Evolutionary conservation across 2,329 filamentous ascomycete species (phyloP).

Genomic region (Alternaria solani): DNA sequence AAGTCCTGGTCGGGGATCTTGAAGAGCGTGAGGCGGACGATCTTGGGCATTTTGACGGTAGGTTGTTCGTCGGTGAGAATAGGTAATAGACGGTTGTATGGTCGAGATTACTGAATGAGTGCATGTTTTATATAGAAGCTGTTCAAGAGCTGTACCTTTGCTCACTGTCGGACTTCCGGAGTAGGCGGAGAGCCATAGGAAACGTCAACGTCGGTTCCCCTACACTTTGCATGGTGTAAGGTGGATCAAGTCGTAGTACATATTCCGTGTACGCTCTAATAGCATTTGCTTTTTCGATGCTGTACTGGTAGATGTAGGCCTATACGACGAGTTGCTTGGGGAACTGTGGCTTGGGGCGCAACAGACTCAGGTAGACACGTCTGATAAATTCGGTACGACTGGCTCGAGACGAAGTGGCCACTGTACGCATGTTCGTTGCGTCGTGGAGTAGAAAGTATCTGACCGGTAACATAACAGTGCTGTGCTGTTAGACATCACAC

Average conservation of each 20-base stretch:
- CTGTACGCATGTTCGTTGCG: no score
- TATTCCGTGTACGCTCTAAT: not conserved
- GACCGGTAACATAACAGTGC: no score
- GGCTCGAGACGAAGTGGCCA: no score
- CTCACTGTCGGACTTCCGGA: conserved; percentile 17
- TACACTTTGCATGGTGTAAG: conserved; percentile 17
- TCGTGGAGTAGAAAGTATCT: no score
- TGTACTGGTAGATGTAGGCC: not conserved
- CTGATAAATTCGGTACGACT: no score
- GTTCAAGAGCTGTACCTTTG: not conserved
- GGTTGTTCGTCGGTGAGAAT: not conserved
- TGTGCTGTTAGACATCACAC: conserved; percentile 5
- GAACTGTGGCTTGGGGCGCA: not conserved
- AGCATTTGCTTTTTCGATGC: conserved; percentile 6
- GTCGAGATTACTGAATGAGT: not conserved
- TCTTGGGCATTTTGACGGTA: conserved; percentile 39
- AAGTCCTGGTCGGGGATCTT: conserved; percentile 43
- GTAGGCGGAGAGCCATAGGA: conserved; percentile 37
- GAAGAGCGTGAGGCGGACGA: conserved; percentile 50
- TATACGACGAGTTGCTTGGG: conserved; percentile 5
- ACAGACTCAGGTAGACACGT: no score
- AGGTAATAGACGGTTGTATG: not conserved
- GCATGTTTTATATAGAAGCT: not conserved
- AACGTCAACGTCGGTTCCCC: conserved; percentile 29
- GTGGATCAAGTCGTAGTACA: conserved; percentile 1